Base-by-base conservation (phyloP, 352 stramenopile genomes). In the Pythium grandisporangium region DNA sequence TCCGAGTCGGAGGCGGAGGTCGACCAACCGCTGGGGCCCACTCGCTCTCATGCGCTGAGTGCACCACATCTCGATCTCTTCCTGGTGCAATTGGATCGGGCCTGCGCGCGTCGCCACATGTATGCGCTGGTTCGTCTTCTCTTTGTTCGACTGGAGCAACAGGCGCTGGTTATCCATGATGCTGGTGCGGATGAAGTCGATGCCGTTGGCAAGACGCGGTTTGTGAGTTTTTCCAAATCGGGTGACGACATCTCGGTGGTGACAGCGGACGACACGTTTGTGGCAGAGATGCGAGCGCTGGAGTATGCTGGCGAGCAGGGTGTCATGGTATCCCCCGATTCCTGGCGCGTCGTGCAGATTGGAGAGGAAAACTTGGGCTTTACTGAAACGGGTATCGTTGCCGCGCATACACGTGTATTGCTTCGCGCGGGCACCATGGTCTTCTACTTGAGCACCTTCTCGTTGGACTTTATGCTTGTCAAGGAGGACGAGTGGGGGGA, bases 401-500 rank as follows among this genome's bases (percentile, higher is more conserved):
- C 66, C 2, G 63, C 59, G 7, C 66, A 77, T 40, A 74, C 66
- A 6, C 47, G 57, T 10, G 63, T 78, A 14, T 47, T 78, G 13
- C 44, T 70, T 14, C 60, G 58, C 20, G 56, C 66, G 2, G 66
- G 63, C 4, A 75, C 63, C 3, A 72, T 64, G 27, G 63, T 78
- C 12, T 75, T 78, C 48, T 78, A 78, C 39, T 45, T 78, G 22
- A 78, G 66, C 35, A 78, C 66, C 6, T 78, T 68, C 42, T 55
- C 66, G 7, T 24, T 68, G 61, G 65, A 76, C 23, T 73, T 73
- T 14, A 72, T 76, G 65, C 42, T 76, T 12, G 68, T 76, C 55
- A 76, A 73, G 38, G 65, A 76, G 39, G 65, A 77, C 48, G 65
- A 77, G 51, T 77, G 65, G 65, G 47, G 52, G 5, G 59, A 70